Conservation (phyloP, 2,329 filamentous ascomycete species). For the Thyridium curvatum region DNA sequence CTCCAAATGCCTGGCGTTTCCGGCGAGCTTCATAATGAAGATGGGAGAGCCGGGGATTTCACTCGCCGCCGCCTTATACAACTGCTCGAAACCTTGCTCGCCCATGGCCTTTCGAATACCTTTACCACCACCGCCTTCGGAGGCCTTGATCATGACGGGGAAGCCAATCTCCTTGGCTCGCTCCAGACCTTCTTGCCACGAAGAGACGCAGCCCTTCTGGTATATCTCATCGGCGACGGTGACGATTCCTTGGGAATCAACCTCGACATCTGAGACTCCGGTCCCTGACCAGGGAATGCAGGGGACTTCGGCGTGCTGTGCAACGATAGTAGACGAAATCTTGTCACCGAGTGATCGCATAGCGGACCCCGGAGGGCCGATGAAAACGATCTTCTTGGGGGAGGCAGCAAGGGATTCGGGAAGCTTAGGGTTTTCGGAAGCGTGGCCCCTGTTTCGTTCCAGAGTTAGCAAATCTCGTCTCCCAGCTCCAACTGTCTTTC, state of each 20-base stretch:
- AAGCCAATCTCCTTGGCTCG: constrained; percentile 91
- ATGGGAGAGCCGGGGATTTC: constrained; percentile 98
- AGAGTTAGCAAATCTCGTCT: no score
- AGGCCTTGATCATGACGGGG: constrained; percentile 99
- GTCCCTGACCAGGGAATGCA: constrained; percentile 99
- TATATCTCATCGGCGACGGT: constrained; percentile 85
- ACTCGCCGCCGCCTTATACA: constrained; percentile 94
- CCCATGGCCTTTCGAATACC: constrained; percentile 92
- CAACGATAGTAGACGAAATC: constrained; percentile 98
- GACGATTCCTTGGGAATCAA: constrained; percentile 81
- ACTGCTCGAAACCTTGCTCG: constrained; percentile 75
- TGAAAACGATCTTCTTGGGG: constrained; percentile 98
- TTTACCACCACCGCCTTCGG: constrained; percentile 97
- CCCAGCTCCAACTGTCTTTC: no score
- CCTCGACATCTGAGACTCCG: constrained; percentile 72
- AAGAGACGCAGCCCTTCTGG: constrained; percentile 82
- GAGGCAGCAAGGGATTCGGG: constrained; percentile 94
- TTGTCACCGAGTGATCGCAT: constrained; percentile 99
- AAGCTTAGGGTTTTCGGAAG: constrained; percentile 96
- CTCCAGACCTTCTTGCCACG: constrained; percentile 81
- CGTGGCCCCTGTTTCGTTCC: constrained; percentile 90
- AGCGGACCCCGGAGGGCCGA: constrained; percentile 92
- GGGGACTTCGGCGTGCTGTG: constrained; percentile 90
- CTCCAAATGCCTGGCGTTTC: constrained; percentile 92
- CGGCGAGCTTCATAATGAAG: constrained; percentile 99